Conservation (phyloP, 148 eudicot species). For the Talinum fruticosum region DNA sequence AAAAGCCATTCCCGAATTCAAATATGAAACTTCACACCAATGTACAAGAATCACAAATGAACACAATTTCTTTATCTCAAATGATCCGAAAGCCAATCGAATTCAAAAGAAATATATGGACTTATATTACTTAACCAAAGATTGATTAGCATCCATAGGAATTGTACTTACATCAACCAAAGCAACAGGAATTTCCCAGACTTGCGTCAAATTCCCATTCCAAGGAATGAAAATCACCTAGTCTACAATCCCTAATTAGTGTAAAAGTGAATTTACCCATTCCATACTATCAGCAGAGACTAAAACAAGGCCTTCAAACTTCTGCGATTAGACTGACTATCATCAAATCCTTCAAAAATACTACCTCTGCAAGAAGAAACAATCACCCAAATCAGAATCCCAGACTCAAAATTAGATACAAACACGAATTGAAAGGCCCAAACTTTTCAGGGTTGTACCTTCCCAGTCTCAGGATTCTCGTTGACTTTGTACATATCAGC, state of each 20-base stretch:
- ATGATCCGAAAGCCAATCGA: not conserved
- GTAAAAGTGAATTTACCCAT: not conserved
- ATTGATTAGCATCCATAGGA: constrained; percentile 15
- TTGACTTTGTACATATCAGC: constrained; percentile 41
- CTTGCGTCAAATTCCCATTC: constrained; percentile 12
- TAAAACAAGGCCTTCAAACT: not conserved
- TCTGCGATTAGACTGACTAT: not conserved
- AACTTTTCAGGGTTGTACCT: constrained; percentile 14
- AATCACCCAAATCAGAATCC: not conserved
- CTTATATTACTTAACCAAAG: constrained; percentile 2
- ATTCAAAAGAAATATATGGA: not conserved
- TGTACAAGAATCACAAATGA: not conserved
- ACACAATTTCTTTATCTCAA: not conserved
- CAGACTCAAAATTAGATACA: not conserved
- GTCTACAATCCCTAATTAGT: constrained; percentile 17
- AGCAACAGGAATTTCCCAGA: constrained; percentile 10
- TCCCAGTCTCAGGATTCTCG: constrained; percentile 21
- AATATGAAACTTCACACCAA: not conserved
- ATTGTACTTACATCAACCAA: constrained; percentile 17
- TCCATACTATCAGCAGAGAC: constrained; percentile 1
- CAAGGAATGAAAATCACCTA: not conserved
- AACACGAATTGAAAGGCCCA: too few relatives aligned
- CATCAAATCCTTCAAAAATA: not conserved
- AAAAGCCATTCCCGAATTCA: not conserved
- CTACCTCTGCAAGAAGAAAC: constrained; percentile 18